Base-by-base conservation (phyloP, 345 rosid genomes). In the Gynandropsis gynandra region DNA sequence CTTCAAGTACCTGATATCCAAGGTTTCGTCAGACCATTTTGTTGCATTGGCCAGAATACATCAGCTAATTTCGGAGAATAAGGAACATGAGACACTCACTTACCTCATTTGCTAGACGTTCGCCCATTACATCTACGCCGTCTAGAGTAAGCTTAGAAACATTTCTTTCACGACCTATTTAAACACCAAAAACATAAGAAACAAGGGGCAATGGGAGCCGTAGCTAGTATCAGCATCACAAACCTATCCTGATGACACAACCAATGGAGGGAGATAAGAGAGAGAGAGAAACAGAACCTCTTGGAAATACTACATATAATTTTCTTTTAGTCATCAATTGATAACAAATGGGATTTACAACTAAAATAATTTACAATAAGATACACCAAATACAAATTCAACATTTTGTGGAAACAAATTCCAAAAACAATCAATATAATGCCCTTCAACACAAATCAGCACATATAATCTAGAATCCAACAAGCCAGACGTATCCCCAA, bases 121-220 rank as follows among this genome's bases (percentile, higher is more conserved):
- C 95, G 14, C 98, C 98, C 98, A 92, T 92, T 47, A 92, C 90
- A 68, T 87, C 98, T 50, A 87, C 90, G 29, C 98, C 97, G 70
- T 92, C 98, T 38, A 92, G 60, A 31, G 90, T 79, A 63, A 76
- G 77, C 50, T 13, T 72, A 42, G 76, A 75, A 45, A 42, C 65
- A 69, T 87, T 92, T 16, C 80, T 67, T 37, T 92, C 86, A 39
- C 98, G 87, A 63, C 98, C 97, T 92, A 72, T 31, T 64, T 44
- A 48, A 16, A 52, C 46, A 44, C 32, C 35, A 39, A 62, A 58
- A 3, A 42, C 14, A 38, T 46, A 56, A 64, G 47, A 47, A 50
- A 24, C 52, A 34, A 42, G 19, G 12, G 14, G 21, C 12, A n/a
- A 29, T 16, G 24, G 1, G 16, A 41, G 10, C 11, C 37, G 11